Percentiles rank a stretch among this genome's conserved stretches.
Evolutionary conservation across 371 early-diverging fungal genomes (phyloP).

Genomic region (Batrachochytrium dendrobatidis): DNA sequence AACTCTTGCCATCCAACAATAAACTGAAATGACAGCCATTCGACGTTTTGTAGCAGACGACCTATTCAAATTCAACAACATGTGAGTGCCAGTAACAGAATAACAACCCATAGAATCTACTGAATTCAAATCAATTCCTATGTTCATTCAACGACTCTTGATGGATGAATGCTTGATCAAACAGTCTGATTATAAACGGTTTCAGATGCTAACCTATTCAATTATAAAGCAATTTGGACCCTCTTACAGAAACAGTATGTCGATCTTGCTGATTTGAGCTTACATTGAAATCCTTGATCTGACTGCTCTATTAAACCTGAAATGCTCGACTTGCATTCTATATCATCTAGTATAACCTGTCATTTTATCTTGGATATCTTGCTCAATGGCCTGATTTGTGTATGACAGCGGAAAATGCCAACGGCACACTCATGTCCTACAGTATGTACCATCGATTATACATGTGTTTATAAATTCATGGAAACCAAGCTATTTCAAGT

Average conservation of each 20-base stretch:
- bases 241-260: slow-evolving; percentile 78
- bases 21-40: slow-evolving; percentile 54
- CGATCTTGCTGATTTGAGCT: not conserved
- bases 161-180: no score
- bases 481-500: no score
- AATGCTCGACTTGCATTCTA: not conserved
- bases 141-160: no score
- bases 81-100: slow-evolving; percentile 38
- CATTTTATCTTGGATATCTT: slow-evolving; percentile 88
- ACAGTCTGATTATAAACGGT: no score
- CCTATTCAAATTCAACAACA: slow-evolving; percentile 82
- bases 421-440: slow-evolving; percentile 76
- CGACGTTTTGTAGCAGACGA: slow-evolving; percentile 75
- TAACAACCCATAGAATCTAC: no score
- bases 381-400: slow-evolving; percentile 94
- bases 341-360: slow-evolving; percentile 75
- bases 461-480: not conserved
- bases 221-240: slow-evolving; percentile 75
- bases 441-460: slow-evolving; percentile 36
- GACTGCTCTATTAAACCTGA: not conserved
- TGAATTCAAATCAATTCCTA: no score
- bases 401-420: slow-evolving; percentile 70
- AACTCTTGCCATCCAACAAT: not conserved
- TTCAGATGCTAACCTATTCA: no score
- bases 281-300: not conserved